These are phyloP conservation scores for Zopfochytrium polystomum DNA, from an alignment of 371 early-diverging fungal genomes.

Conservation along the genomic window DNA sequence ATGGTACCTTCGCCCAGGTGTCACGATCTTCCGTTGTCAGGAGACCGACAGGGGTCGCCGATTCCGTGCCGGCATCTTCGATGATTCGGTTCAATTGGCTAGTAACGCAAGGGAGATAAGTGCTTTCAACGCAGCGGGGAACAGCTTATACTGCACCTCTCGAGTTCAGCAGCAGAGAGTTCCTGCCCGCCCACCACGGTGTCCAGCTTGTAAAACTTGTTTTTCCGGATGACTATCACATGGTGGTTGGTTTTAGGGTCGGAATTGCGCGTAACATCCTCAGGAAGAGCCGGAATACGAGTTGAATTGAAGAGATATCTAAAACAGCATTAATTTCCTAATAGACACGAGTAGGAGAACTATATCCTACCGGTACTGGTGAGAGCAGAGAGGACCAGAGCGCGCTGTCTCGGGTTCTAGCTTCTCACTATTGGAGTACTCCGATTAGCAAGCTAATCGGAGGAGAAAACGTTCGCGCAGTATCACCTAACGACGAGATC, in stretches of 20 bases:
- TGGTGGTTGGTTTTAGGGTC: conserved; percentile 78
- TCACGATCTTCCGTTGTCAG: conserved; percentile 92
- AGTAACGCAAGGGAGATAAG: neutral
- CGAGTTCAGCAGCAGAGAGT: conserved; percentile 79
- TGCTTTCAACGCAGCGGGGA: neutral
- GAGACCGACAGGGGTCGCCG: conserved; percentile 73
- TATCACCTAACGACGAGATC: conserved; percentile 65
- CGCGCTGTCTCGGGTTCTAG: conserved; percentile 83
- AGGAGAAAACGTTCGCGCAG: neutral
- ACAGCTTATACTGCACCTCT: conserved; percentile 26
- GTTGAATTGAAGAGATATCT: conserved; percentile 85
- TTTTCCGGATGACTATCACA: conserved; percentile 83
- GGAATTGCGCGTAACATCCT: conserved; percentile 70
- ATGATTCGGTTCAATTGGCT: conserved; percentile 59
- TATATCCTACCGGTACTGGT: conserved; percentile 77
- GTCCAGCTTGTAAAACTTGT: conserved; percentile 82
- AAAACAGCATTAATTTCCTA: neutral
- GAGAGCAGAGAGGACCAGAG: conserved; percentile 78
- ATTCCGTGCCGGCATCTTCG: conserved; percentile 66
- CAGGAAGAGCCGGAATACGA: conserved; percentile 83
- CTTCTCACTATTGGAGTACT: conserved; percentile 49
- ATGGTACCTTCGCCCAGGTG: conserved; percentile 71
- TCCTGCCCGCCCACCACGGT: conserved; percentile 72
- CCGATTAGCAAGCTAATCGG: neutral
- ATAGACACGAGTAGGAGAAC: neutral